Evolutionary conservation across 345 rosid genomes (phyloP).

Genomic region (Erodium maritimum): DNA sequence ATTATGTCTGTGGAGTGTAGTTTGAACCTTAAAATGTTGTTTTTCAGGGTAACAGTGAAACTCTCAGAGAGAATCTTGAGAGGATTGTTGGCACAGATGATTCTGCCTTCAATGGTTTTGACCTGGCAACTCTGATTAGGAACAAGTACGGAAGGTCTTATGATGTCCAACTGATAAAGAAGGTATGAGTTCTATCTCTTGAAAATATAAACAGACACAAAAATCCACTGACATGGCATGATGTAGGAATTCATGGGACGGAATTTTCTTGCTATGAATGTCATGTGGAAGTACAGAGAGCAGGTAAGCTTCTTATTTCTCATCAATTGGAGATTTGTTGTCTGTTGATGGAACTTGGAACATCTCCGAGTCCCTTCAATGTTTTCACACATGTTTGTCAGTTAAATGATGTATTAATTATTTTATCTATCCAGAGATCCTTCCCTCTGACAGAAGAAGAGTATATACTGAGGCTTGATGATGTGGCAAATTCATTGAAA

Average conservation of each 20-base stretch:
- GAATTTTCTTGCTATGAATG: conserved; percentile 89
- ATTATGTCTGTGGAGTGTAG: background rate
- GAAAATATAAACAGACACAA: background rate
- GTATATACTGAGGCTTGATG: conserved; percentile 82
- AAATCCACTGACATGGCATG: conserved; percentile 2
- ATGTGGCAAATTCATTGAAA: conserved; percentile 79
- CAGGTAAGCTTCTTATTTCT: conserved; percentile 37
- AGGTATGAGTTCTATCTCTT: conserved; percentile 28
- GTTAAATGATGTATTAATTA: no score
- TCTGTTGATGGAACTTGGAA: background rate
- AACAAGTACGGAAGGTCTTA: conserved; percentile 90
- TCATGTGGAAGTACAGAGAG: conserved; percentile 97
- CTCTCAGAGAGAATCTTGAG: conserved; percentile 67
- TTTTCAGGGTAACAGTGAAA: conserved; percentile 45
- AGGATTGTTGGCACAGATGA: conserved; percentile 83
- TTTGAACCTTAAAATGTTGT: background rate
- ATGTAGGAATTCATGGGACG: conserved; percentile 94
- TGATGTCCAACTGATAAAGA: conserved; percentile 85
- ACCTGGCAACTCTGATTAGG: conserved; percentile 90
- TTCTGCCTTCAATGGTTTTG: conserved; percentile 75
- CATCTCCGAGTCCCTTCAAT: background rate
- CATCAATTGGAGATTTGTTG: background rate
- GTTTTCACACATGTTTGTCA: background rate
- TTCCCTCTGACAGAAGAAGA: conserved; percentile 94
- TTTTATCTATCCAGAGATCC: conserved; percentile 64